Percentiles rank a stretch among this genome's conserved stretches.
phyloP scores from a whole-genome alignment of 2,329 filamentous ascomycete genomes.

The Fusarium nodosum region DNA sequence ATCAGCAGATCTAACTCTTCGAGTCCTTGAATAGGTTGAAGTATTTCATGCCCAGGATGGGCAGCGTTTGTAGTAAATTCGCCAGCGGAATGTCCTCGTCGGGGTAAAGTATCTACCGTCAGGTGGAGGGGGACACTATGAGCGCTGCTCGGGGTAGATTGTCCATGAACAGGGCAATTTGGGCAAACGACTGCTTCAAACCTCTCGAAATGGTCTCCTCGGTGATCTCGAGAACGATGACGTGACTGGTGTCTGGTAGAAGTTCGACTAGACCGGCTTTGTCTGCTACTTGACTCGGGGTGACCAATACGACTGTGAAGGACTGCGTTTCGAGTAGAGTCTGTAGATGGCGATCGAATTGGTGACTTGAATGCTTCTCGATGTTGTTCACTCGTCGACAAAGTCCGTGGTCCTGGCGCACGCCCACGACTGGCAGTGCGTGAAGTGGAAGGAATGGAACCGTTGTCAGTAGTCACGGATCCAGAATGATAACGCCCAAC shows the following conservation, averaged over 20 bases:
- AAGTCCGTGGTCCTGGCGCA: neutral
- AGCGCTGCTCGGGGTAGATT: neutral
- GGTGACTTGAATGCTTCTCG: slow-evolving; percentile 1
- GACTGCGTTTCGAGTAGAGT: neutral
- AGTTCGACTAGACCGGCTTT: neutral
- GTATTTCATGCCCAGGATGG: slow-evolving; percentile 48
- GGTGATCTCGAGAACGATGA: neutral
- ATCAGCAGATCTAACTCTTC: slow-evolving; percentile 11
- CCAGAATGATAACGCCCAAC: neutral
- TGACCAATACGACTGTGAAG: neutral
- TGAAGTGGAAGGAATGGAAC: neutral
- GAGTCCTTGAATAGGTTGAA: slow-evolving; percentile 1
- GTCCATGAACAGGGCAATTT: no score
- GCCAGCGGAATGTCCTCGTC: slow-evolving; percentile 10
- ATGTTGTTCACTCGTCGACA: neutral
- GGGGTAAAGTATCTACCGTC: slow-evolving; percentile 9
- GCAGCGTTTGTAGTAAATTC: slow-evolving; percentile 44
- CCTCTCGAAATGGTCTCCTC: neutral
- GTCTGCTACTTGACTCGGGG: neutral
- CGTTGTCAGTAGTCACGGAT: neutral
- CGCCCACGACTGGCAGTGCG: neutral
- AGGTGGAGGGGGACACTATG: slow-evolving; percentile 9
- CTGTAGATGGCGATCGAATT: neutral
- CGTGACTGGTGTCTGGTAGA: neutral
- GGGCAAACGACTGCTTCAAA: no score